Base-by-base conservation (phyloP, 208 protist species). In the Angomonas deanei region DNA sequence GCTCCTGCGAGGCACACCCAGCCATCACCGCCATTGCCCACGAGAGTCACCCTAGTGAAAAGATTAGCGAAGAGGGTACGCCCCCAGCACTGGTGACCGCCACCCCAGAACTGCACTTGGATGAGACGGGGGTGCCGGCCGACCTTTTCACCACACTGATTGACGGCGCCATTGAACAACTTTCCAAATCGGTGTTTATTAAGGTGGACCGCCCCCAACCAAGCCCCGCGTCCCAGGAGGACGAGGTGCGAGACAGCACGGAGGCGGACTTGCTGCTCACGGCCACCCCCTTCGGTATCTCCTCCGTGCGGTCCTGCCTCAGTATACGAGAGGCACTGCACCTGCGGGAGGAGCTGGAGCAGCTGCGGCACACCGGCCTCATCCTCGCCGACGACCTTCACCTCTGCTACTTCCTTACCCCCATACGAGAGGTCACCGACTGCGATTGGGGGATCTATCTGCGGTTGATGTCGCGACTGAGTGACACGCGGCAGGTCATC, bases 371-470 rank as follows among this genome's bases (percentile, higher is more conserved):
- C 49, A 83, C 47, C 19, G 85, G 88, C 13, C 72, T 97, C 24
- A 90, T 94, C 53, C 69, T 97, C 30, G 71, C 70, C 1, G 89
- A 97, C 54, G 92, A 97, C 53, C 72, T 97, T 0, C 92, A 97
- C 61, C 64, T 96, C 1, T 91, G 85, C 69, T 97, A 95, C 75
- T 91, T 94, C 63, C 53, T 91, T 17, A 93, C 89, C 0, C 92
- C 92, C 1, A 54, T 96, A n/a, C 74, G 84, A 1, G 86, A 92
- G 57, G 76, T 90, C 55, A 74, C 65, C 13, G 75, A 81, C 39
- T 86, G 72, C 63, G 77, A 96, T 61, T 97, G 92, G 92, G 47
- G 30, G 32, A 59, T 78, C 39, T 92, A 93, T 65, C 71, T 70
- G 46, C 32, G 71, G 32, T 39, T 95, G 50, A 74, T 92, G 60